These are phyloP conservation scores for Parastagonospora avenae DNA, from an alignment of 2,329 filamentous ascomycete species.

Conservation along the genomic window DNA sequence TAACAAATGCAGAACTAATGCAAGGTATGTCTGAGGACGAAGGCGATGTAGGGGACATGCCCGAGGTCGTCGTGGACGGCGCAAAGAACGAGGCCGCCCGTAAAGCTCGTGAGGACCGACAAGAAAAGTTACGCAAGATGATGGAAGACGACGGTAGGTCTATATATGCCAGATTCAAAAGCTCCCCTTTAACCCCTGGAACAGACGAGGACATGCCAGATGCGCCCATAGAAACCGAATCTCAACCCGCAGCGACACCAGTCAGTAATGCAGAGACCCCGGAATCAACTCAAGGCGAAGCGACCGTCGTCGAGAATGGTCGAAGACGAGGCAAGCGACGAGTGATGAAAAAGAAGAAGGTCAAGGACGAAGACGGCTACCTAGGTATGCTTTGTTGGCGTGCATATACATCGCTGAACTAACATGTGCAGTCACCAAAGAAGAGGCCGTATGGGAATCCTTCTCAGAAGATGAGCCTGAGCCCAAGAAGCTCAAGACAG, in stretches of 20 bases:
- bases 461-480: slow-evolving; percentile 87
- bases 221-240: slow-evolving; percentile 49
- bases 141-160: slow-evolving; percentile 70
- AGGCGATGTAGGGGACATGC: slow-evolving; percentile 37
- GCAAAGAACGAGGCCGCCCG: slow-evolving; percentile 43
- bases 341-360: slow-evolving; percentile 85
- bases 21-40: slow-evolving; percentile 58
- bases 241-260: slow-evolving; percentile 44
- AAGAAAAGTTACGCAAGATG: slow-evolving; percentile 72
- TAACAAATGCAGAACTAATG: slow-evolving; percentile 52
- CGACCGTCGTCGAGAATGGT: slow-evolving; percentile 60
- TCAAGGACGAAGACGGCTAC: slow-evolving; percentile 88
- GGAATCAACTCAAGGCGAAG: slow-evolving; percentile 30
- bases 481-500: slow-evolving; percentile 59
- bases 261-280: slow-evolving; percentile 21
- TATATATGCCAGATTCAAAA: background rate
- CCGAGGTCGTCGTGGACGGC: slow-evolving; percentile 36
- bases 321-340: slow-evolving; percentile 76
- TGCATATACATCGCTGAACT: slow-evolving; percentile 11
- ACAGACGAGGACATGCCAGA: slow-evolving; percentile 65
- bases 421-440: slow-evolving; percentile 72
- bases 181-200: slow-evolving; percentile 21
- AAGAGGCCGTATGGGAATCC: slow-evolving; percentile 86
- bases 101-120: slow-evolving; percentile 63
- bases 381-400: slow-evolving; percentile 65